Conservation (phyloP, 1,284 basidiomycete genomes). For the Sanghuangporus sanghuang region DNA sequence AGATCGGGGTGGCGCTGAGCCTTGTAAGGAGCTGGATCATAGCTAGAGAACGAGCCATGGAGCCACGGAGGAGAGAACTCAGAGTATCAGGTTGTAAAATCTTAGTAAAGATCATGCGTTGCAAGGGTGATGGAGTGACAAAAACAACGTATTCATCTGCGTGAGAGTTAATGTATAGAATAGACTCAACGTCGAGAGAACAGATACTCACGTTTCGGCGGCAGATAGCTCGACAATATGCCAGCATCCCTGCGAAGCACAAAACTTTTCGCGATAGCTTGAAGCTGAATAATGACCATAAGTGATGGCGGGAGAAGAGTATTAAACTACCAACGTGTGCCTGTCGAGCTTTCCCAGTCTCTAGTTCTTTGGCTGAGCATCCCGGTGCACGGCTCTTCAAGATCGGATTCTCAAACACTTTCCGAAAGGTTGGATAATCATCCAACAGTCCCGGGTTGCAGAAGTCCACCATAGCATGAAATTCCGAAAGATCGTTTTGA, state of each 20-base stretch:
- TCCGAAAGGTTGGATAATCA: slow-evolving; percentile 69
- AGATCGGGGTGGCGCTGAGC: slow-evolving; percentile 89
- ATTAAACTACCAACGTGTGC: slow-evolving; percentile 48
- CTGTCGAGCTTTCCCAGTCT: slow-evolving; percentile 70
- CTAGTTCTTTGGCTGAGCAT: slow-evolving; percentile 65
- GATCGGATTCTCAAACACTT: slow-evolving; percentile 88
- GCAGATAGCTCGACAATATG: slow-evolving; percentile 80
- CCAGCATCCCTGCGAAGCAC: slow-evolving; percentile 85
- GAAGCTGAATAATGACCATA: slow-evolving; percentile 46
- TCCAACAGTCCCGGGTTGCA: slow-evolving; percentile 90
- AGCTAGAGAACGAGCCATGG: slow-evolving; percentile 77
- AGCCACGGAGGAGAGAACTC: slow-evolving; percentile 59
- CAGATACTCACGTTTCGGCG: slow-evolving; percentile 74
- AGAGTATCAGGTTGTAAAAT: slow-evolving; percentile 69
- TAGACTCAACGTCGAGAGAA: slow-evolving; percentile 13
- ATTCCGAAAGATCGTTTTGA: slow-evolving; percentile 94
- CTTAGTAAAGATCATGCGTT: slow-evolving; percentile 75
- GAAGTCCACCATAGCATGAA: slow-evolving; percentile 96
- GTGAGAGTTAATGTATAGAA: neutral
- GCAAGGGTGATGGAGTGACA: slow-evolving; percentile 76
- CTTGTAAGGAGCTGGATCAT: slow-evolving; percentile 81
- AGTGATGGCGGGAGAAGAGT: neutral
- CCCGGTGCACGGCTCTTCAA: slow-evolving; percentile 81
- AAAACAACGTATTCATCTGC: slow-evolving; percentile 94
- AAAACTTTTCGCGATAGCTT: slow-evolving; percentile 78